phyloP scores from a whole-genome alignment of 495 filamentous ascomycete species.

The Terfezia claveryi region DNA sequence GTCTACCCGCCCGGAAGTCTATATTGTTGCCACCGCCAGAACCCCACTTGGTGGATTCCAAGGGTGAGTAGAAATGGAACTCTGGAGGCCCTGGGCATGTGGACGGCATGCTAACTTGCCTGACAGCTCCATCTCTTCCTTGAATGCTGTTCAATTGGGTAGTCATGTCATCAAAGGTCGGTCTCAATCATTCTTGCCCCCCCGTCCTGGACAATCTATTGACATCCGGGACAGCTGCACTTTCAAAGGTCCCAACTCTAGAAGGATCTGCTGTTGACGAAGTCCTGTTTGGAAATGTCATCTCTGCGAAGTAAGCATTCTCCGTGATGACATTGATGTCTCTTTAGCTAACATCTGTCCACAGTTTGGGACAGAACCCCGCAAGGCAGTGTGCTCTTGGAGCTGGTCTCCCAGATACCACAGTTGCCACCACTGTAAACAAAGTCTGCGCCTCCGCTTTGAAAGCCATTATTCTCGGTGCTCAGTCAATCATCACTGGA shows the following conservation, averaged over 20 bases:
- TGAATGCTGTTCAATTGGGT: conserved; percentile 69
- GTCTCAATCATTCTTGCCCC: conserved; percentile 9
- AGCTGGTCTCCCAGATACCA: conserved; percentile 56
- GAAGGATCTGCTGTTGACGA: conserved; percentile 75
- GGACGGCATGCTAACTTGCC: too few species aligned
- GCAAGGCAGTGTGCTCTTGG: conserved; percentile 79
- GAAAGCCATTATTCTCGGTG: conserved; percentile 85
- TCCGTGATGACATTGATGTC: background rate
- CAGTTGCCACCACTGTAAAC: conserved; percentile 84
- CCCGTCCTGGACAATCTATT: conserved; percentile 3
- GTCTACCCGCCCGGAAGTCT: conserved; percentile 33
- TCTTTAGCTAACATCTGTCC: conserved; percentile 1
- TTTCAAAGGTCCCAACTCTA: conserved; percentile 66
- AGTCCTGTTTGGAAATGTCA: conserved; percentile 93
- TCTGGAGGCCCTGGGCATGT: background rate
- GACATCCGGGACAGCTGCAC: conserved; percentile 37
- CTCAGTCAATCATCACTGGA: conserved; percentile 91
- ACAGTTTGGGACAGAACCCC: conserved; percentile 85
- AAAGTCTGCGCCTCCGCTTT: conserved; percentile 91
- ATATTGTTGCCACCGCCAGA: conserved; percentile 79
- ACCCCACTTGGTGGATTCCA: conserved; percentile 86
- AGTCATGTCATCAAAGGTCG: conserved; percentile 78
- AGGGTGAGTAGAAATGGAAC: conserved; percentile 36
- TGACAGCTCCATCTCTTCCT: conserved; percentile 55
- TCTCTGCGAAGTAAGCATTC: conserved; percentile 63